Base-by-base conservation (phyloP, 2,329 filamentous ascomycete genomes). In the Alternaria arbusti region DNA sequence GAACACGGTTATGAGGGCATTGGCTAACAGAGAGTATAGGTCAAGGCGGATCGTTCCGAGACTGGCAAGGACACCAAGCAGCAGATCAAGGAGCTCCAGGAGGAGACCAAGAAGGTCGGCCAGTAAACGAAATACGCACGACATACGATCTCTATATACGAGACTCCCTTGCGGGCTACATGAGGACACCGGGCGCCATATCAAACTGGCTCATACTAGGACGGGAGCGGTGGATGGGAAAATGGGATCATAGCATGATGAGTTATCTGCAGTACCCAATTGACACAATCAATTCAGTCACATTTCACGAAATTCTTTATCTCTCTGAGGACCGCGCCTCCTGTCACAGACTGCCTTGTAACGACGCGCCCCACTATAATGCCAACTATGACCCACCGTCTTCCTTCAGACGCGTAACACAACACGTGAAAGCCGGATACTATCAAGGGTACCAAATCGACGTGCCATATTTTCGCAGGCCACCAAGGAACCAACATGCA, bases 21-120 rank as follows among this genome's bases (percentile, higher is more conserved):
- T 54, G 36, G 46, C 50, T 46, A 51, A 59, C 11, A 10, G 22
- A 25, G 59, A 23, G 61, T 68, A 30, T 51, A 79, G 72, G 70
- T 84, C 61, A 81, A 81, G 60, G 83, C 83, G 3, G 83, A 85
- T 67, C 78, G 78, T 50, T 76, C 79, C 69, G 74, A 84, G 56
- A 79, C 80, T 17, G 69, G 79, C 12, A 73, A 80, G 54, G 77
- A 66, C 43, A 66, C 82, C 46, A 72, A 79, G 26, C 69, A 80
- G 55, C 79, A 81, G 40, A 83, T 84, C 64, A 78, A 82, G 73
- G 79, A 84, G 59, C 68, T 85, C 57, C 83, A 85, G 70, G 78
- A 84, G 73, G 76, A 84, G 76, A 77, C 81, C 3, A 79, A 79
- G 61, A 77, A 81, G 69, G 68, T 63, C 26, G 40, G 49, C 11